A percentile compares a stretch with the other conserved stretches of the same genome.
phyloP scores from a whole-genome alignment of 371 early-diverging fungal genomes.

The Mucor ambiguus region DNA sequence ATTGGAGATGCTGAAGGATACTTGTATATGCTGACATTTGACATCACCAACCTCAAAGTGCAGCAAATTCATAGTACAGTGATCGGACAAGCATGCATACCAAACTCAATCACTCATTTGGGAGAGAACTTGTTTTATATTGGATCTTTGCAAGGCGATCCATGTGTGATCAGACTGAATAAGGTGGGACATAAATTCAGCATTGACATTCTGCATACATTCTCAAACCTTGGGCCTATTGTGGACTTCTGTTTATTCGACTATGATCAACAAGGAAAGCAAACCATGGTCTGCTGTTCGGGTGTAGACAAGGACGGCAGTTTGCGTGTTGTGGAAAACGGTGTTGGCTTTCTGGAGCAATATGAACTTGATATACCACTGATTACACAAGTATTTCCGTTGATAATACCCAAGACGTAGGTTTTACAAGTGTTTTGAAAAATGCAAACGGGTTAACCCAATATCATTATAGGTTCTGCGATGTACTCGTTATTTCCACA shows the following conservation, averaged over 20 bases:
- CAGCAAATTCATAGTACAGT: conserved; percentile 7
- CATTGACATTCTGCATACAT: conserved; percentile 59
- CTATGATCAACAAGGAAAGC: conserved; percentile 69
- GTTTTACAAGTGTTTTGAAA: neutral
- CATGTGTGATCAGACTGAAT: conserved; percentile 64
- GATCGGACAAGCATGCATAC: conserved; percentile 40
- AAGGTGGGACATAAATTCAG: conserved; percentile 30
- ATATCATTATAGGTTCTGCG: neutral
- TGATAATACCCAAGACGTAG: conserved; percentile 1
- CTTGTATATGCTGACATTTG: conserved; percentile 64
- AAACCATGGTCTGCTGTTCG: conserved; percentile 87
- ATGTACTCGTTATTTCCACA: conserved; percentile 58
- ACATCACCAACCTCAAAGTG: conserved; percentile 21
- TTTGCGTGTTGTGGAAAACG: conserved; percentile 83
- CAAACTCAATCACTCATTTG: conserved; percentile 70
- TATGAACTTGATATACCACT: conserved; percentile 62
- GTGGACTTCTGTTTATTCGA: conserved; percentile 80
- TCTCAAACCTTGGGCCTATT: conserved; percentile 77
- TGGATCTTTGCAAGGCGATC: conserved; percentile 86
- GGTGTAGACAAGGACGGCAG: conserved; percentile 77
- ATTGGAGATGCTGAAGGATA: conserved; percentile 76
- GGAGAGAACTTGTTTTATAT: conserved; percentile 70
- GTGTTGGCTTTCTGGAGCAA: conserved; percentile 80
- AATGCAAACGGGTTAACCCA: neutral
- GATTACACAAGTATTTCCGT: conserved; percentile 35